phyloP scores from a whole-genome alignment of 805 yeast genomes.

The Peterozyma toletana region DNA sequence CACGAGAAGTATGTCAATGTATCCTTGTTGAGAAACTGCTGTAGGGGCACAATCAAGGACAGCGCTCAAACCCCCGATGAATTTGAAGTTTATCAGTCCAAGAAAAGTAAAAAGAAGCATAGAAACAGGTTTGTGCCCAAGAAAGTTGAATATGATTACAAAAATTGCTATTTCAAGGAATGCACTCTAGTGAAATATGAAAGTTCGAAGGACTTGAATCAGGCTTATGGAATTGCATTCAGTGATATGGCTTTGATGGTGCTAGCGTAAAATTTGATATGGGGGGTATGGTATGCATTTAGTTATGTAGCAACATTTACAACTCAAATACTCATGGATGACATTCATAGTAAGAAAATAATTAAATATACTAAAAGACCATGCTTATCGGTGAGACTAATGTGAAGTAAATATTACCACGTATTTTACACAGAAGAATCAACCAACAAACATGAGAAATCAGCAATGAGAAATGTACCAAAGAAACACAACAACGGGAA shows the following conservation, averaged over 20 bases:
- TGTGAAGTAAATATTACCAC: no score
- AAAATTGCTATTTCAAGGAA: conserved; percentile 13
- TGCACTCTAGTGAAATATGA: conserved; percentile 10
- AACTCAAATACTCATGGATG: no score
- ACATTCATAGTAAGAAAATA: no score
- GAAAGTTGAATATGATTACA: conserved; percentile 15
- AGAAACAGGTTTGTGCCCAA: conserved; percentile 15
- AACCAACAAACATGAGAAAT: no score
- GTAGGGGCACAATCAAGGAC: background rate
- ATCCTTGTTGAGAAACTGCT: conserved; percentile 9
- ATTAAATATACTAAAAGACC: no score
- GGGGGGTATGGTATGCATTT: no score
- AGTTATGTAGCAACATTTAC: no score
- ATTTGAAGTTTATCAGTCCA: background rate
- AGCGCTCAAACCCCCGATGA: background rate
- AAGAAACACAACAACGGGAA: no score
- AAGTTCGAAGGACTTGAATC: conserved; percentile 6
- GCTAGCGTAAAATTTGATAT: background rate
- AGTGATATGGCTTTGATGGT: conserved; percentile 17
- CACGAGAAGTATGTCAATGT: conserved; percentile 20
- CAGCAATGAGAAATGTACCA: no score
- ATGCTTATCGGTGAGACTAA: no score
- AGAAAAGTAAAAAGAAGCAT: conserved; percentile 7
- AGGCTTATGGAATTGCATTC: conserved; percentile 17
- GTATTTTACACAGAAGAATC: no score